A percentile compares a stretch with the other conserved stretches of the same genome.
Conservation (phyloP, 192 early-diverging fungal species). For the Rhizophagus clarus region DNA sequence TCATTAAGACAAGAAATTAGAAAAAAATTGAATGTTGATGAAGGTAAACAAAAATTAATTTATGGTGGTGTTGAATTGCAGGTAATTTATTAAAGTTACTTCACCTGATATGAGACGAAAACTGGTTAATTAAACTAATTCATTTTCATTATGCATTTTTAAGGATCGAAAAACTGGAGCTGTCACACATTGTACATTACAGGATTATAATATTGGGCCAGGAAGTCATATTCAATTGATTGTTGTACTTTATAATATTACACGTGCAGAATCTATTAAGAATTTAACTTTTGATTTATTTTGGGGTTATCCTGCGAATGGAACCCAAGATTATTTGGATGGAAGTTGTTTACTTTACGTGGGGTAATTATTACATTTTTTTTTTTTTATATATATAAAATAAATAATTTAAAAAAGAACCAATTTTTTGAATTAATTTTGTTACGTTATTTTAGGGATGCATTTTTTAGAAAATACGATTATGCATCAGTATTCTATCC, state of each 20-base stretch:
- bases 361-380: neutral
- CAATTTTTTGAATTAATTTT: neutral
- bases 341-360: slow-evolving; percentile 33
- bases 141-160: neutral
- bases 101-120: neutral
- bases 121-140: neutral
- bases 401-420: neutral
- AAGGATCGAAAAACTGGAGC: neutral
- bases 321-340: slow-evolving; percentile 30
- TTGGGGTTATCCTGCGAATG: slow-evolving; percentile 29
- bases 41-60: slow-evolving; percentile 34
- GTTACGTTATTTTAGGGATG: neutral
- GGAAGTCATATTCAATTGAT: slow-evolving; percentile 32
- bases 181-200: neutral
- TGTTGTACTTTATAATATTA: slow-evolving; percentile 33
- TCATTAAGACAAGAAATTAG: neutral
- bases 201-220: slow-evolving; percentile 17
- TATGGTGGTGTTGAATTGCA: slow-evolving; percentile 24
- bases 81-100: neutral
- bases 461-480: slow-evolving; percentile 27
- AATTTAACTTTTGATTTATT: slow-evolving; percentile 27
- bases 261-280: slow-evolving; percentile 18
- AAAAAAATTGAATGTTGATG: slow-evolving; percentile 2
- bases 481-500: slow-evolving; percentile 31
- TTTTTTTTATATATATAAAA: too few relatives aligned